Evolutionary conservation across 306 rosid genomes (phyloP).

Genomic region (Vachellia pachyceras): DNA sequence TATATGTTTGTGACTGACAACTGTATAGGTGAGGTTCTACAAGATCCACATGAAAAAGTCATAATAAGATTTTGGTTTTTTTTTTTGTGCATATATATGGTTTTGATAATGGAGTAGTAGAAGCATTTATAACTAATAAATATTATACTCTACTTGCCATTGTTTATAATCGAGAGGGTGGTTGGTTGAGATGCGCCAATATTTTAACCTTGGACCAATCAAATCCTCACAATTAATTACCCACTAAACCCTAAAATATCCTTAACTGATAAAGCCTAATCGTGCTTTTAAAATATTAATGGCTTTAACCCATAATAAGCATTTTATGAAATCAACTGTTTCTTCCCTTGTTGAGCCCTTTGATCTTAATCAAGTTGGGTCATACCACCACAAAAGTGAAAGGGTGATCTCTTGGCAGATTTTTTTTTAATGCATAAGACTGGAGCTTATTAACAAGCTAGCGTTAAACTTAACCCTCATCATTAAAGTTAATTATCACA

Average conservation of each 20-base stretch:
- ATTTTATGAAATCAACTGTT: neutral
- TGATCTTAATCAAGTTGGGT: no score
- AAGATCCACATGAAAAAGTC: no score
- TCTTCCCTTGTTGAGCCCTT: neutral
- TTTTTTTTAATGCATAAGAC: neutral
- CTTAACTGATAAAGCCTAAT: constrained; percentile 22
- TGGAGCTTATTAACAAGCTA: neutral
- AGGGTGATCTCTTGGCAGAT: neutral
- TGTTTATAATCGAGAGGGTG: constrained; percentile 24
- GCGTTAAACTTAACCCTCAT: no score
- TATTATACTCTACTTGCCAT: neutral
- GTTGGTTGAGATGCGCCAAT: constrained; percentile 37
- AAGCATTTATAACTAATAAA: neutral
- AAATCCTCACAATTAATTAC: constrained; percentile 20
- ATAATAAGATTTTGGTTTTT: no score
- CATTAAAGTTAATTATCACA: neutral
- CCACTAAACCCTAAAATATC: constrained; percentile 4
- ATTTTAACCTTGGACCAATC: constrained; percentile 38
- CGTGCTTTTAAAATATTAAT: constrained; percentile 29
- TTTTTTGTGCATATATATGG: no score
- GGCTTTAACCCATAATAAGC: neutral
- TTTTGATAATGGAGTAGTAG: constrained; percentile 24
- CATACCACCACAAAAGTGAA: neutral
- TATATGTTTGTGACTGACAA: no score
- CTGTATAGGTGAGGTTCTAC: no score